Percentiles rank a stretch among this genome's conserved stretches.
Conservation (phyloP, 1,284 basidiomycete species). For the Inonotus hispidus region DNA sequence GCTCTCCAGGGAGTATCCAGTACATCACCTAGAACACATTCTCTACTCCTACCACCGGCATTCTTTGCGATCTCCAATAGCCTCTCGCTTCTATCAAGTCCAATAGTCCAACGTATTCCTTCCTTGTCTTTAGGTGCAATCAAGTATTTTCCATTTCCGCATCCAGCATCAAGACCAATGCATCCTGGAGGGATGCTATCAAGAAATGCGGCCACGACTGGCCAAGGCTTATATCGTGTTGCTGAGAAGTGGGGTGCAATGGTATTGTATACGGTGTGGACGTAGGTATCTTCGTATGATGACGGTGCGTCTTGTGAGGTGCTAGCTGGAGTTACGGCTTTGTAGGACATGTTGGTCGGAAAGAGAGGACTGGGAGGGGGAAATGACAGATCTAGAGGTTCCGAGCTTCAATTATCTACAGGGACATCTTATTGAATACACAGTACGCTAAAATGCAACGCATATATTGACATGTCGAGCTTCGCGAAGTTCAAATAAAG, state of each 20-base stretch:
- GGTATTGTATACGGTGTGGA: constrained; percentile 84
- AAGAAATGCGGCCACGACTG: constrained; percentile 83
- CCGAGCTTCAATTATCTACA: too few relatives aligned
- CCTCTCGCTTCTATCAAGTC: constrained; percentile 76
- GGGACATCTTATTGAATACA: too few relatives aligned
- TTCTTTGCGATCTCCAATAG: constrained; percentile 70
- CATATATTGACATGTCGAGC: too few relatives aligned
- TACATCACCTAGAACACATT: constrained; percentile 75
- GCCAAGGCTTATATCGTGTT: constrained; percentile 98
- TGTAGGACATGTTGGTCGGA: neutral
- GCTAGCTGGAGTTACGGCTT: constrained; percentile 34
- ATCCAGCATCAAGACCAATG: constrained; percentile 91
- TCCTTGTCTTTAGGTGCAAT: constrained; percentile 55
- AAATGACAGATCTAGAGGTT: too few relatives aligned
- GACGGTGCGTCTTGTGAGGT: constrained; percentile 42
- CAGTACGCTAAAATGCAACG: too few relatives aligned
- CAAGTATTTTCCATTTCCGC: constrained; percentile 97
- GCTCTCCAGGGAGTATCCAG: constrained; percentile 64
- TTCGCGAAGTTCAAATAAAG: constrained; percentile 36
- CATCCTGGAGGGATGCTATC: constrained; percentile 68
- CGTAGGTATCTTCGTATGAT: constrained; percentile 67
- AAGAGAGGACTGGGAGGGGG: too few relatives aligned
- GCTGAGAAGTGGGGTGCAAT: constrained; percentile 92
- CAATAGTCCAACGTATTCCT: constrained; percentile 65
- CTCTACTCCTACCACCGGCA: constrained; percentile 50